Base-by-base conservation (phyloP, 2,329 filamentous ascomycete species). In the Diaporthe vaccinii region DNA sequence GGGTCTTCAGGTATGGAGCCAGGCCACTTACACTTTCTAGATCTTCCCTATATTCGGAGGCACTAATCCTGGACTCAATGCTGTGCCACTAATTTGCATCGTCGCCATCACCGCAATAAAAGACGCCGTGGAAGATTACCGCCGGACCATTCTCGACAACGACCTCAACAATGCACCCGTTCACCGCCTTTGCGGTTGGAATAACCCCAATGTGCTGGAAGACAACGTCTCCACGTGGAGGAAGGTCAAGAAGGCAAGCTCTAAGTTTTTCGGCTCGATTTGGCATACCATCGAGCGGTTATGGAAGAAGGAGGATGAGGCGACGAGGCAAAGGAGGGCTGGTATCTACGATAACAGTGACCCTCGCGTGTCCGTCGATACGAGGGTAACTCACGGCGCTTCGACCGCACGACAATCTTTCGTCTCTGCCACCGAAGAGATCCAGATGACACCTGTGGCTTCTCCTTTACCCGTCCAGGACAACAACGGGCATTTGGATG, bases 31-130 rank as follows among this genome's bases (percentile, higher is more conserved):
- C 83, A 79, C 83, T 79, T 77, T 77, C 34, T 85, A 98, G 97
- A 94, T 97, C 82, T 98, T 98, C 85, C 92, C 95, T 77, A 98
- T 99, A 78, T 99, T 99, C 82, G 97, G 97, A 80, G 96, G 93
- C 77, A 90, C 91, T 44, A 98, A 98, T 82, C 96, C 97, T 25
- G 97, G 94, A 55, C 88, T 99, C 57, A 96, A 95, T 81, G 92
- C 96, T 7, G 95, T 97, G 31, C 97, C 97, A 72, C 87, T 99
- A 78, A 98, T 99, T 79, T 93, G 98, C 81, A 98, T 99, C 84
- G 89, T 99, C 72, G 86, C 90, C 76, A 91, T 98, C 72, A 99
- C 97, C 2, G 93, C 95, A 39, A 90, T 98, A 83, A 99, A 98
- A 84, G 97, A 99, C 83, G 97, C 93, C 25, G 93, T 98, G 78